Evolutionary conservation across 768 basidiomycete genomes (phyloP), one percentile per base, ranked within the genome.

Genomic region (Naganishia randhawae): DNA sequence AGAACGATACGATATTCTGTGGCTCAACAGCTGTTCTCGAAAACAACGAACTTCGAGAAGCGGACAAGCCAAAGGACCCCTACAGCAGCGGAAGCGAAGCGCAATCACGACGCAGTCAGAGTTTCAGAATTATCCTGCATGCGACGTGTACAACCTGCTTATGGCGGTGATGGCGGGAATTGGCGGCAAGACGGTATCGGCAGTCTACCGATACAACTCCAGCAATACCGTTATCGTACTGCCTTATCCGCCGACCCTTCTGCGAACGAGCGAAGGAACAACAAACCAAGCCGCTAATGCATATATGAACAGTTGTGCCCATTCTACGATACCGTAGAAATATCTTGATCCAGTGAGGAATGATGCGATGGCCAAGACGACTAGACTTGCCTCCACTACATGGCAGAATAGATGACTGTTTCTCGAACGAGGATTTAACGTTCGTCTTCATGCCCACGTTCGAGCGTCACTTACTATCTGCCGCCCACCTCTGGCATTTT

Each of bases 251-350:
- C 33, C 31, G 1, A 22, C 19, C n/a, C 57, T 11, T 7, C 22
- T 27, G 4, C 50, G 50, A 10, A 25, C 57, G n/a, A 39, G 22
- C 13, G 35, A 27, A 1, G 57, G 57, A 2, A 35, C 3, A 9
- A 61, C 57, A 13, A 61, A 61, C 57, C 57, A 61, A 10, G 37
- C 57, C 3, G 57, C 57, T 22, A 39, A 39, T 13, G 41, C 57
- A 41, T 61, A 61, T 39, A 61, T 41, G 57, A 61, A 61, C 35
- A 42, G 19, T 25, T 61, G 57, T 1, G 27, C 57, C 22, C 35
- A 61, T 61, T 61, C 57, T 7, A 61, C 57, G 6, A 61, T 19
- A 22, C 7, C 39, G 39, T 61, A 61, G n/a, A 61, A 61, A 25
- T 61, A 42, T 61, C 57, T 35, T 27, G 22, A 13, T 29, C 57